Base-by-base conservation (phyloP, 2,329 filamentous ascomycete species). In the Penicillium sp. region DNA sequence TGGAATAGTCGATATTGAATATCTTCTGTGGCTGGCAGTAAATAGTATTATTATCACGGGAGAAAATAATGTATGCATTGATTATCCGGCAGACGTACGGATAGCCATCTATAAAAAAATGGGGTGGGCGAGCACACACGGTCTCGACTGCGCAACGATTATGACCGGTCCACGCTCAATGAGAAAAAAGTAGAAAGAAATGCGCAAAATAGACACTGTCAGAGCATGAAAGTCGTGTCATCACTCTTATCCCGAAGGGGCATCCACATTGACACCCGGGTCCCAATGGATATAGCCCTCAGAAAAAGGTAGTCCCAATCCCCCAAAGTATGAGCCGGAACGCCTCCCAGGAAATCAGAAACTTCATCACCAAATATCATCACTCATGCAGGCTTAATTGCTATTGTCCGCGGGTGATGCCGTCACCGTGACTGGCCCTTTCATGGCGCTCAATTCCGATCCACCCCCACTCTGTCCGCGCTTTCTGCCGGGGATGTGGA, bases 401-500 rank as follows among this genome's bases (percentile, higher is more conserved):
- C 34, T 33, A 25, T 56, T 52, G 14, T 53, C 45, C 6, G 41
- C 7, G 4, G 40, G 21, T n/a, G 43, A 41, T 29, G 38, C 32
- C 19, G 45, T 29, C 11, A 40, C 33, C 5, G 54, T 38, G 10
- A 53, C 39, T 4, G 57, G 43, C 15, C 31, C 19, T 20, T 79
- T 73, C 57, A 91, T 84, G 28, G 72, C 75, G 30, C 81, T 79
- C 39, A 94, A 66, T 66, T 94, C 84, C 45, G 85, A 75, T 19
- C 83, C 83, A 54, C 81, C 81, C 8, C 82, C 83, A 54, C 79
- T 83, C 56, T 82, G 81, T 3, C 77, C 84, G 54, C 84, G 73
- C 72, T 87, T 90, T 55, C 87, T 76, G 11, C 85, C 82, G 3
- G 80, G 78, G 39, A 87, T 75, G 53, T 84, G 78, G 61, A 89